Evolutionary conservation across 257 asterid species (phyloP).

Genomic region (Ligustrum vulgare): DNA sequence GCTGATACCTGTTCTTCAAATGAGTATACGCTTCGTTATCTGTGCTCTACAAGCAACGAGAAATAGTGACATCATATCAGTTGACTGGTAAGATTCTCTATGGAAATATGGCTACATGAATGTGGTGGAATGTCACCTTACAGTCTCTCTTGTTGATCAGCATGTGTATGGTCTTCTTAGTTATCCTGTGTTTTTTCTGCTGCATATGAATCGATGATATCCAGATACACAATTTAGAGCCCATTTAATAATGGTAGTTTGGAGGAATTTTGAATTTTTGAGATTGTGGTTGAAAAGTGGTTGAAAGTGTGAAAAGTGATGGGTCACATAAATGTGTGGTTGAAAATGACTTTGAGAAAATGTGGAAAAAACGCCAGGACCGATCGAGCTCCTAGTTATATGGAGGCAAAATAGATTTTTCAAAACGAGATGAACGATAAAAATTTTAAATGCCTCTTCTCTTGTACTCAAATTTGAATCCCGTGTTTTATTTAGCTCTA

Average conservation of each 20-base stretch:
- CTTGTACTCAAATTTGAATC: background rate
- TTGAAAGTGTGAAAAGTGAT: no score
- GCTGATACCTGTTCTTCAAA: conserved; percentile 89
- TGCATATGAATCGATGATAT: background rate
- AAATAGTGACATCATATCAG: conserved; percentile 26
- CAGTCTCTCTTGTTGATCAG: background rate
- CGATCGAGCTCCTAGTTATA: background rate
- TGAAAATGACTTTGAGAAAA: no score
- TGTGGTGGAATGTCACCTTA: background rate
- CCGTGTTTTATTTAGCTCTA: background rate
- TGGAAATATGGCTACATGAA: background rate
- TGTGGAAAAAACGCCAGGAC: no score
- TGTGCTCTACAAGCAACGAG: conserved; percentile 56
- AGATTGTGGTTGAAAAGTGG: no score
- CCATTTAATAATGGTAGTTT: no score
- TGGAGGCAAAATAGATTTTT: background rate
- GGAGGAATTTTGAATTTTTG: no score
- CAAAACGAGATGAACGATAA: background rate
- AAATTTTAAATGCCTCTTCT: background rate
- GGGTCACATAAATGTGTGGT: no score
- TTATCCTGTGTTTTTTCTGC: background rate
- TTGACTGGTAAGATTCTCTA: conserved; percentile 25
- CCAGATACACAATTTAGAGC: background rate
- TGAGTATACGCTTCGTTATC: conserved; percentile 80
- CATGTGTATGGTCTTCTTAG: background rate